phyloP scores from a whole-genome alignment of 2,329 filamentous ascomycete species.

The Sphaerostilbella broomeana region DNA sequence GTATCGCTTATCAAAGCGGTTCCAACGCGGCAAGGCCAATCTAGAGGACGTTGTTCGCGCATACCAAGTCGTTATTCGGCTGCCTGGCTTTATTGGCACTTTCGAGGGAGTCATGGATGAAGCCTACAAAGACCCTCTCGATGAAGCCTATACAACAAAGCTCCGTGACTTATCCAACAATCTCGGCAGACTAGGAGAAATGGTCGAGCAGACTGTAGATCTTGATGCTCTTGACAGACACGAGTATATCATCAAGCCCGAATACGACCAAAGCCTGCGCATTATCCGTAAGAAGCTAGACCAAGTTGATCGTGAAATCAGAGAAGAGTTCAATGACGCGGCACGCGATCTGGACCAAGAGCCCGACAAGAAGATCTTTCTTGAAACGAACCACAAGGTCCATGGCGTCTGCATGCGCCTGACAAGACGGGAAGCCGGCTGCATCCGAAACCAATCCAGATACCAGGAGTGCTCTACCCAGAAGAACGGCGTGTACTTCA shows the following conservation, averaged over 20 bases:
- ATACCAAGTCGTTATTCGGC: conserved; percentile 87
- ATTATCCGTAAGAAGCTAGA: conserved; percentile 91
- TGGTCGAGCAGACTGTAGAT: conserved; percentile 98
- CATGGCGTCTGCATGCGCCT: conserved; percentile 96
- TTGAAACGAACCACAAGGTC: conserved; percentile 83
- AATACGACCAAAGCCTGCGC: conserved; percentile 84
- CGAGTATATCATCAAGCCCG: conserved; percentile 97
- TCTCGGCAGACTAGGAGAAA: conserved; percentile 82
- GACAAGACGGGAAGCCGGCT: conserved; percentile 83
- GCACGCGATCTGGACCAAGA: conserved; percentile 82
- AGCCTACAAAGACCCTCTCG: conserved; percentile 78
- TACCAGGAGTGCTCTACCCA: conserved; percentile 97
- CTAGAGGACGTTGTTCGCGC: conserved; percentile 92
- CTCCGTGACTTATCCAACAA: conserved; percentile 69
- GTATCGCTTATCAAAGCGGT: conserved; percentile 88
- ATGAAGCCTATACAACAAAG: conserved; percentile 80
- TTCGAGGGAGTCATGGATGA: conserved; percentile 95
- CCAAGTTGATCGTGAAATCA: conserved; percentile 74
- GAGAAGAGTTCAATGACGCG: conserved; percentile 69
- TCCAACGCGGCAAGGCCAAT: conserved; percentile 84
- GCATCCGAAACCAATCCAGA: conserved; percentile 81
- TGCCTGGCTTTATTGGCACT: conserved; percentile 84
- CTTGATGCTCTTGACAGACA: conserved; percentile 92
- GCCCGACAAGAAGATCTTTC: conserved; percentile 95
- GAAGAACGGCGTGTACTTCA: conserved; percentile 99